Percentiles rank a stretch among this genome's conserved stretches.
These are phyloP conservation scores for Daldinia vernicosa DNA, from an alignment of 495 filamentous ascomycete species.

Conservation along the genomic window DNA sequence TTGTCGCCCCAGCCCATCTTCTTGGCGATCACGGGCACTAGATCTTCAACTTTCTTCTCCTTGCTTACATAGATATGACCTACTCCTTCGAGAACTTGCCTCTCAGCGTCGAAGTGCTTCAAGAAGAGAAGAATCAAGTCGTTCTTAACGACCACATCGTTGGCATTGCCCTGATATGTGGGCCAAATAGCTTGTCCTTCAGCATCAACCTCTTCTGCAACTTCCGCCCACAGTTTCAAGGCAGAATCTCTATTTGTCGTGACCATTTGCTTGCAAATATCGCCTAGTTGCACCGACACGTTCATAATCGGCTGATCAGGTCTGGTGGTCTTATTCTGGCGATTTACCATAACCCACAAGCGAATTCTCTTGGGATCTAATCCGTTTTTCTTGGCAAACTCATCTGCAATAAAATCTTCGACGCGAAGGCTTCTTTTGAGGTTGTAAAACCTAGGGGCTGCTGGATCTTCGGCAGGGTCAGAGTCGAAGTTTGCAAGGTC, in stretches of 20 bases:
- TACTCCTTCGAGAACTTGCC: slow-evolving; percentile 77
- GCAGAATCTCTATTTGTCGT: slow-evolving; percentile 69
- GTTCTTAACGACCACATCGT: slow-evolving; percentile 57
- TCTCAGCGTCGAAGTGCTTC: slow-evolving; percentile 85
- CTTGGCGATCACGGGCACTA: slow-evolving; percentile 80
- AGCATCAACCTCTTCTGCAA: slow-evolving; percentile 66
- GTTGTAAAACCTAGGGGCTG: slow-evolving; percentile 72
- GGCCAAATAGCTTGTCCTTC: slow-evolving; percentile 77
- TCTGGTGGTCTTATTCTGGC: slow-evolving; percentile 94
- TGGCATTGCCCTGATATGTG: slow-evolving; percentile 58
- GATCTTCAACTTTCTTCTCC: slow-evolving; percentile 84
- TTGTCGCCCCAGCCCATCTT: slow-evolving; percentile 87
- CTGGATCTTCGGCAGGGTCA: slow-evolving; percentile 61
- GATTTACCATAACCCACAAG: slow-evolving; percentile 97
- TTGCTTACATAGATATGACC: slow-evolving; percentile 86
- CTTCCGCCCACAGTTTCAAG: slow-evolving; percentile 89
- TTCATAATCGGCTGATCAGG: slow-evolving; percentile 87
- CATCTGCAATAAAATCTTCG: slow-evolving; percentile 70
- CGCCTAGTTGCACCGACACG: slow-evolving; percentile 80
- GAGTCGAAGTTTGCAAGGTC: slow-evolving; percentile 80
- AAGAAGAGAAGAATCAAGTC: slow-evolving; percentile 82
- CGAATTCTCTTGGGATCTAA: slow-evolving; percentile 72
- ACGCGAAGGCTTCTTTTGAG: slow-evolving; percentile 77
- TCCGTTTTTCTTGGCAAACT: slow-evolving; percentile 73
- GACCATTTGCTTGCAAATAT: slow-evolving; percentile 69